Base-by-base conservation (phyloP, 192 early-diverging fungal species). In the Umbelopsis sp. region DNA sequence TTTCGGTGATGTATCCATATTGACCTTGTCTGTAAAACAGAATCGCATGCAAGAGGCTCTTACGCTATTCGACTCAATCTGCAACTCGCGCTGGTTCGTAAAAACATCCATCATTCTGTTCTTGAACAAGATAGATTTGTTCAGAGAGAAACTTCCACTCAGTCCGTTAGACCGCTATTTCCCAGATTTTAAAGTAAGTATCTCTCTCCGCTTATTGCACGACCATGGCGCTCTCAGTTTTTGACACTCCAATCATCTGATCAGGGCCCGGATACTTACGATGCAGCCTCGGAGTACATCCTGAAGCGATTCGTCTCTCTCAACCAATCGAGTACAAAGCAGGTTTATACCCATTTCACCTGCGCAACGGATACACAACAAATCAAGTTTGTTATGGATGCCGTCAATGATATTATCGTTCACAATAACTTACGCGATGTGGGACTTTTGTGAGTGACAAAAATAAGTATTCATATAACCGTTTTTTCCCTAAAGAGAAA, bases 41-140 rank as follows among this genome's bases (percentile, higher is more conserved):
- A 95, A 95, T 87, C 93, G 94, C 65, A 94, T 98, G 92, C 92
- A 95, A 72, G 96, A 98, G 81, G 94, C 94, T 23, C 80, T 98
- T 74, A 95, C 94, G 8, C 85, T 98, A 51, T 98, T 98, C 75
- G 96, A 95, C 78, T 95, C 94, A 1, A 96, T 98, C 74, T 98
- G 96, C 85, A 98, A 98, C 84, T 91, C 89, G 70, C 85, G 92
- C 73, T 96, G 94, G 96, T 98, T 98, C 66, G 90, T 93, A 46
- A 92, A 94, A 74, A 98, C 96, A 8, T 94, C 94, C 27, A 94
- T 98, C 64, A 98, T 98, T 76, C 84, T 98, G 66, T 98, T 98
- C 87, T 82, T 98, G 66, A 98, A 98, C 90, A 98, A 98, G 82
- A 94, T 98, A 71, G 96, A 98, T 84, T 86, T 94, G 35, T 96